Evolutionary conservation across 352 stramenopile species (phyloP), one percentile per base, ranked within the genome.

Genomic region (Thalassiosira mediterranea): DNA sequence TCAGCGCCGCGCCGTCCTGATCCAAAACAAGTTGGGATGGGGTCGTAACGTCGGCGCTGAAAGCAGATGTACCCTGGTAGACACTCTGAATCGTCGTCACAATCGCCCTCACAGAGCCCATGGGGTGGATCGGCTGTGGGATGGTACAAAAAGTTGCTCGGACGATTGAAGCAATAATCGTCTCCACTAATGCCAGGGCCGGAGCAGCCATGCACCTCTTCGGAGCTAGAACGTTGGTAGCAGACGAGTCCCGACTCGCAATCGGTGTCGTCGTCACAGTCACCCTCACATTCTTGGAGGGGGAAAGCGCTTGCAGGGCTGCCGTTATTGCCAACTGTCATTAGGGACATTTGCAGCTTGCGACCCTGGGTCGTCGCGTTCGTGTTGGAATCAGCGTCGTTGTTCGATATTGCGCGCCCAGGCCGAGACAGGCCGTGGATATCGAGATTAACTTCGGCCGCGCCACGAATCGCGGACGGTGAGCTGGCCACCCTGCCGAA

Each of bases 261-360:
- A 21, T 88, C 68, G 4, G 71, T 57, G 57, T 88, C 77, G 17
- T 10, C 64, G 32, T 86, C 77, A 44, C 81, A 88, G 44, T 88
- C 77, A 47, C 76, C 81, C 31, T 76, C 7, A 29, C 83, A 88
- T 37, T 29, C 69, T 51, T 56, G 61, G 52, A 29, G 4, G 2
- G 5, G 25, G 5, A 31, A 28, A 13, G 34, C 3, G 15, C 8
- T 44, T 10, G 37, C 37, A 10, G 37, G n/a, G n/a, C n/a, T n/a
- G n/a, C n/a, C n/a, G n/a, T n/a, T n/a, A n/a, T n/a, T n/a, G n/a
- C n/a, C n/a, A n/a, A n/a, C n/a, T n/a, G n/a, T n/a, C n/a, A n/a
- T n/a, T n/a, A n/a, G n/a, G n/a, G n/a, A n/a, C n/a, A n/a, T n/a
- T n/a, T n/a, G n/a, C n/a, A n/a, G n/a, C n/a, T n/a, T n/a, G n/a